Percentiles rank a stretch among this genome's conserved stretches.
phyloP scores from a whole-genome alignment of 2,329 filamentous ascomycete species.

The Colletotrichum chlorophyti region DNA sequence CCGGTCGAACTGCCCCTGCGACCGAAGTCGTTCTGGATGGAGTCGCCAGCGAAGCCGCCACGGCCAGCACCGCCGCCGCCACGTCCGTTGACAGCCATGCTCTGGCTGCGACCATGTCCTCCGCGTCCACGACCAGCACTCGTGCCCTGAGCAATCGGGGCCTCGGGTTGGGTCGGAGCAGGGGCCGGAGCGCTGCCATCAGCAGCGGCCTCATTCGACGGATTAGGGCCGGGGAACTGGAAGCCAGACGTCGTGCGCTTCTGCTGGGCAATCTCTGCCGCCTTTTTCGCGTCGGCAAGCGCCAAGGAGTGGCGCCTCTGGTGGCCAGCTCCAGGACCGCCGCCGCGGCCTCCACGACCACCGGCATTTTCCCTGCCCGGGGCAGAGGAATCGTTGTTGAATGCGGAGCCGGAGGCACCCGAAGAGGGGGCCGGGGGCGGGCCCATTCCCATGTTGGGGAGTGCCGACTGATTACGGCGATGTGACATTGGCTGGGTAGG shows the following conservation, averaged over 20 bases:
- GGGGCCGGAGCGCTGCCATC: constrained; percentile 51
- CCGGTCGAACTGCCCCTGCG: constrained; percentile 62
- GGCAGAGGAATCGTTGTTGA: constrained; percentile 79
- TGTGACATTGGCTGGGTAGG: constrained; percentile 83
- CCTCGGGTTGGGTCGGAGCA: constrained; percentile 40
- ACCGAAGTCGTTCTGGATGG: constrained; percentile 66
- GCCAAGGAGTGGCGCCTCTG: constrained; percentile 94
- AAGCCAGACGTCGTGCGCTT: constrained; percentile 94
- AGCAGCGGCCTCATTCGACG: constrained; percentile 66
- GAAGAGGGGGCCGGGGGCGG: constrained; percentile 91
- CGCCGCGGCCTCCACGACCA: constrained; percentile 74
- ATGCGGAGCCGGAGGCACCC: constrained; percentile 79
- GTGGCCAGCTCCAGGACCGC: constrained; percentile 76
- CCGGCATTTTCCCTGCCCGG: constrained; percentile 71
- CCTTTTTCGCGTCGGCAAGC: constrained; percentile 95
- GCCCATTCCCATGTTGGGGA: constrained; percentile 91
- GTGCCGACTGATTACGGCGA: constrained; percentile 96
- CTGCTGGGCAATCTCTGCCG: constrained; percentile 94
- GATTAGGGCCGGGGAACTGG: constrained; percentile 85
- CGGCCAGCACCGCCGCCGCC: constrained; percentile 74
- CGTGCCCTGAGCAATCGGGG: constrained; percentile 46
- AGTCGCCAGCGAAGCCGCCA: constrained; percentile 64
- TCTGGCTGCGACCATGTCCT: constrained; percentile 81
- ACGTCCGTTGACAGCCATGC: constrained; percentile 70
- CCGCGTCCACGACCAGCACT: constrained; percentile 62